Evolutionary conservation across 2,329 filamentous ascomycete genomes (phyloP), one percentile per base, ranked within the genome.

Genomic region (Cyclaneusma minus): DNA sequence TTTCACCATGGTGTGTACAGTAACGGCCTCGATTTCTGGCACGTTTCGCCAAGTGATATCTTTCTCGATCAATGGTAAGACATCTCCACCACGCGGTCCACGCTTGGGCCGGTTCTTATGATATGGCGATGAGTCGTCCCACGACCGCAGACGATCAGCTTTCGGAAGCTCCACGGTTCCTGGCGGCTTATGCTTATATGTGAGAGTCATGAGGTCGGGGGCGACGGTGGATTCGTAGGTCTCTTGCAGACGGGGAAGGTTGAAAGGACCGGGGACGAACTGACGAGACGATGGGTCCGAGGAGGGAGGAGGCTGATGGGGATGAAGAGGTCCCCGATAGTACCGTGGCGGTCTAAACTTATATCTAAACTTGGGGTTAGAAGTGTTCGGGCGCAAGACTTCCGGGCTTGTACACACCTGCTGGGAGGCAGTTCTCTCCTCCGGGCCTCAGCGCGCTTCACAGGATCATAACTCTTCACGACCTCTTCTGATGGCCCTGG

Each of bases 261-360:
- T 79, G 62, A 95, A 98, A 2, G 89, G 89, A 0, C 89, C 89
- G 1, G 89, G 85, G 14, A 80, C 63, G 51, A 89, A 98, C 47
- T 83, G 64, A 47, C 89, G 78, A 32, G 89, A 93, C 15, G 77
- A 68, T 1, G 85, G 85, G 44, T 94, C 81, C 35, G 85, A 89
- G 27, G 74, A 68, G 20, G 73, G 66, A n/a, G 83, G 87, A 32
- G 83, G 80, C 57, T 93, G 83, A 44, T 94, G 73, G 26, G 89
- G 89, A 50, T 95, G 85, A 13, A 95, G 64, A 36, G 85, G 85
- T 30, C 89, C 89, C 45, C 87, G 81, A 53, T 93, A 75, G 65
- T 85, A 98, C 58, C 87, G 89, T 36, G 89, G 89, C 26, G 87
- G 77, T 37, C 85, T 83, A 54, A 79, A 95, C 55, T 92, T 81